Percentiles rank a stretch among this genome's conserved stretches.
Conservation (phyloP, 805 yeast genomes). For the Kuraishia borneana region DNA sequence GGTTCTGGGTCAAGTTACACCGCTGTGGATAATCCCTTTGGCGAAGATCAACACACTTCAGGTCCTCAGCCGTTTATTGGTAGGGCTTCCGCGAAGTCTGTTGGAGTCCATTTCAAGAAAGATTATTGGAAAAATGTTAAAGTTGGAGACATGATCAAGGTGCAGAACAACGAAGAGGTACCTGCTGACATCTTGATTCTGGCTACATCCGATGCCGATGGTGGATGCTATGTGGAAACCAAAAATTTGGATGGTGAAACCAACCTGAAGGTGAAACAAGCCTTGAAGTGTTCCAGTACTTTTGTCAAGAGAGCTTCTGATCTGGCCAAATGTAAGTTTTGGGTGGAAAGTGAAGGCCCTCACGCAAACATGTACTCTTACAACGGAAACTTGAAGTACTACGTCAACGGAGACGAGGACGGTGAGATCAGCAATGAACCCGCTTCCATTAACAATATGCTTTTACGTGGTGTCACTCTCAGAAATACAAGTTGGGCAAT, state of each 20-base stretch:
- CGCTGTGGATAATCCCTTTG: slow-evolving; percentile 5
- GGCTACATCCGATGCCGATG: slow-evolving; percentile 61
- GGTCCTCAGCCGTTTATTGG: slow-evolving; percentile 18
- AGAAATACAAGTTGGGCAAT: slow-evolving; percentile 79
- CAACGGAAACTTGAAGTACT: slow-evolving; percentile 56
- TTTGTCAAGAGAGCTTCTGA: slow-evolving; percentile 34
- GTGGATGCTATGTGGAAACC: slow-evolving; percentile 62
- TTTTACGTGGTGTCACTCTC: slow-evolving; percentile 66
- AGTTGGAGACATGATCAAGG: slow-evolving; percentile 65
- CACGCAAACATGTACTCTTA: slow-evolving; percentile 68
- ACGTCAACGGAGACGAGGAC: slow-evolving; percentile 23
- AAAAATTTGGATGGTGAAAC: slow-evolving; percentile 78
- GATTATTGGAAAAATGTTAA: slow-evolving; percentile 62
- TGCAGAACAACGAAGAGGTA: slow-evolving; percentile 60
- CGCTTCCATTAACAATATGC: slow-evolving; percentile 54
- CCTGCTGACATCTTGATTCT: slow-evolving; percentile 68
- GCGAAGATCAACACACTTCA: slow-evolving; percentile 4
- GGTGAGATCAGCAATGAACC: slow-evolving; percentile 42
- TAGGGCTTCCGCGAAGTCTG: slow-evolving; percentile 3
- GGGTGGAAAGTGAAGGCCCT: slow-evolving; percentile 79
- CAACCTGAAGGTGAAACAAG: slow-evolving; percentile 66
- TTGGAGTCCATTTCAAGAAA: slow-evolving; percentile 20
- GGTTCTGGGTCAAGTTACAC: slow-evolving; percentile 1
- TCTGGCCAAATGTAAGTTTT: slow-evolving; percentile 39
- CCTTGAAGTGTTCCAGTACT: slow-evolving; percentile 44